Evolutionary conservation across 805 yeast genomes (phyloP).

Genomic region (Candida broadrunensis): DNA sequence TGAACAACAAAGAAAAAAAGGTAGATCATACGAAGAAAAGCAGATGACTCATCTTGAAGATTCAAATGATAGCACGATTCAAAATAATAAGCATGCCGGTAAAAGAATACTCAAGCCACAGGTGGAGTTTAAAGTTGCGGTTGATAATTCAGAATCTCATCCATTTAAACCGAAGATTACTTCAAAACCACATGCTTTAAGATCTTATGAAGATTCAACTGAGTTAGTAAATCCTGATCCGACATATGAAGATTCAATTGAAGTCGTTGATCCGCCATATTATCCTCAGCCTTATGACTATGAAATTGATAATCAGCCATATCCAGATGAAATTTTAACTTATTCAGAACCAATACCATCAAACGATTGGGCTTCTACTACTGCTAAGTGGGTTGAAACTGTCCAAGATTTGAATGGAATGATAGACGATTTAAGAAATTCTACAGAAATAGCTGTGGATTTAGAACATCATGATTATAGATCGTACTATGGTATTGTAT

Average conservation of each 20-base stretch:
- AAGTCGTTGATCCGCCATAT: conserved; percentile 50
- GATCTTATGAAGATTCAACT: conserved; percentile 52
- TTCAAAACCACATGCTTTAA: conserved; percentile 68
- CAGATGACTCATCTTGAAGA: conserved; percentile 54
- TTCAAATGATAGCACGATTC: conserved; percentile 9
- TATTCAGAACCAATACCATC: conserved; percentile 45
- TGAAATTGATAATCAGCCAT: conserved; percentile 70
- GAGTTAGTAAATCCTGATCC: conserved; percentile 26
- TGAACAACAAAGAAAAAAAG: conserved; percentile 18
- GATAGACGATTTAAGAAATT: conserved; percentile 48
- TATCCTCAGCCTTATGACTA: conserved; percentile 76
- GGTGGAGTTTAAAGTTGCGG: conserved; percentile 46
- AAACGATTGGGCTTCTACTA: conserved; percentile 61
- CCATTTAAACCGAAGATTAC: conserved; percentile 79
- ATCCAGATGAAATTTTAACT: conserved; percentile 55
- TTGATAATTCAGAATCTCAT: conserved; percentile 64
- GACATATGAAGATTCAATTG: conserved; percentile 17
- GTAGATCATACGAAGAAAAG: conserved; percentile 6
- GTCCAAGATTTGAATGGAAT: conserved; percentile 49
- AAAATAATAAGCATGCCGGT: conserved; percentile 9
- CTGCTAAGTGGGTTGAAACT: conserved; percentile 71
- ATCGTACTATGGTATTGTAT: conserved; percentile 85
- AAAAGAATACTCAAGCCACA: conserved; percentile 66
- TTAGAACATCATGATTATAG: conserved; percentile 94
- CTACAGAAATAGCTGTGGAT: conserved; percentile 81